phyloP scores from a whole-genome alignment of 2,329 filamentous ascomycete genomes.

The Emergomyces africanus region DNA sequence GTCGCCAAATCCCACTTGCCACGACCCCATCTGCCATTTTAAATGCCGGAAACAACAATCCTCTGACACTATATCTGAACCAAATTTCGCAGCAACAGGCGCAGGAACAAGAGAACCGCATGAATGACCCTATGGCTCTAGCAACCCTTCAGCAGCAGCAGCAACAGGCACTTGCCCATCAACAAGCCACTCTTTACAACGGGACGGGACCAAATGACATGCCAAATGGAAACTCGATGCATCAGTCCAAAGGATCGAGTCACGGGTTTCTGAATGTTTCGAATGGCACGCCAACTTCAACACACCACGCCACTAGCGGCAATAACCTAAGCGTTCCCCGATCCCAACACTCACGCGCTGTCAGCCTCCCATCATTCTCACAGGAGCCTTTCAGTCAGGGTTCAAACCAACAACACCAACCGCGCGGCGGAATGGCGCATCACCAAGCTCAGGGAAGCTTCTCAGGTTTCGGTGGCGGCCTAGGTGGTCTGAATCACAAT shows the following conservation, averaged over 20 bases:
- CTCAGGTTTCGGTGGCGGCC: conserved; percentile 45
- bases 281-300: conserved; percentile 53
- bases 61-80: conserved; percentile 83
- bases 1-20: conserved; percentile 45
- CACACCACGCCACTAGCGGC: conserved; percentile 61
- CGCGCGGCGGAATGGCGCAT: conserved; percentile 23
- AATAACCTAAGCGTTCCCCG: conserved; percentile 39
- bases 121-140: conserved; percentile 31
- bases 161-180: conserved; percentile 49
- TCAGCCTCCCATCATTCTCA: conserved; percentile 68
- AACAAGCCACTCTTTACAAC: conserved; percentile 72
- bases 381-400: conserved; percentile 43
- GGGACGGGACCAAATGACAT: conserved; percentile 55
- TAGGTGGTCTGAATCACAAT: conserved; percentile 45
- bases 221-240: conserved; percentile 35
- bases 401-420: conserved; percentile 22
- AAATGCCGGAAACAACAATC: conserved; percentile 70
- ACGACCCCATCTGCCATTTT: conserved; percentile 58
- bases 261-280: conserved; percentile 46
- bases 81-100: conserved; percentile 50
- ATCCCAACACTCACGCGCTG: conserved; percentile 61
- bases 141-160: conserved; percentile 48
- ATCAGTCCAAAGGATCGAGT: conserved; percentile 49
- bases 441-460: conserved; percentile 40
- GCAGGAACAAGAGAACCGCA: conserved; percentile 51